A percentile compares a stretch with the other conserved stretches of the same genome.
These are phyloP conservation scores for Rhododendron mucronatum DNA, from an alignment of 148 eudicot species.

Conservation along the genomic window DNA sequence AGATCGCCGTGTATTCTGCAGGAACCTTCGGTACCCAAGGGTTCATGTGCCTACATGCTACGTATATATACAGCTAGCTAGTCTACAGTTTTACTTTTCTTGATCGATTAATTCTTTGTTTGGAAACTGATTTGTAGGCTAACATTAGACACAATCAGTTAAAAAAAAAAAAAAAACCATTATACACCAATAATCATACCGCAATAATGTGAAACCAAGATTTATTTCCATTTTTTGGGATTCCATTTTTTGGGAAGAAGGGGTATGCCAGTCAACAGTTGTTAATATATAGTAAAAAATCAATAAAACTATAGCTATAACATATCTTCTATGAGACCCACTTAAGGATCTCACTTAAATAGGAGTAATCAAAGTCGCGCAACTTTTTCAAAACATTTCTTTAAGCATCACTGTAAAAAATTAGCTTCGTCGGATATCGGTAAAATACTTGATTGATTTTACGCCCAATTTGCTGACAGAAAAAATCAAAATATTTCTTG, in stretches of 20 bases:
- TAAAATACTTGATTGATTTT: too few species aligned
- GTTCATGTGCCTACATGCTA: background rate
- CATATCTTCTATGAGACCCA: too few species aligned
- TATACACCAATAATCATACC: background rate
- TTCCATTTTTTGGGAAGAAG: background rate
- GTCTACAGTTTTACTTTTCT: background rate
- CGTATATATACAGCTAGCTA: background rate
- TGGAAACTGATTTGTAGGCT: background rate
- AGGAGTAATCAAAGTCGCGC: too few species aligned
- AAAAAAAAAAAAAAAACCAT: background rate
- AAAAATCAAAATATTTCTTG: too few species aligned
- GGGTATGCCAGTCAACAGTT: background rate
- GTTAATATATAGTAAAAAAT: too few species aligned
- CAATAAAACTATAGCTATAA: too few species aligned
- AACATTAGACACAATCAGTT: background rate
- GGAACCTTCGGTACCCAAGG: constrained; percentile 28
- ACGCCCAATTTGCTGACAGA: too few species aligned
- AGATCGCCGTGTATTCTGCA: constrained; percentile 16
- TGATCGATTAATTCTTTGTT: background rate
- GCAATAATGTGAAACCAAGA: background rate
- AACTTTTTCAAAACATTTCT: too few species aligned
- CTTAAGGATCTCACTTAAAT: too few species aligned
- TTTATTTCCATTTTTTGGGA: background rate
- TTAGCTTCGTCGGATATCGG: too few species aligned
- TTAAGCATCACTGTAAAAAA: too few species aligned